Conservation (phyloP, 371 early-diverging fungal genomes). For the Batkoa obscura region DNA sequence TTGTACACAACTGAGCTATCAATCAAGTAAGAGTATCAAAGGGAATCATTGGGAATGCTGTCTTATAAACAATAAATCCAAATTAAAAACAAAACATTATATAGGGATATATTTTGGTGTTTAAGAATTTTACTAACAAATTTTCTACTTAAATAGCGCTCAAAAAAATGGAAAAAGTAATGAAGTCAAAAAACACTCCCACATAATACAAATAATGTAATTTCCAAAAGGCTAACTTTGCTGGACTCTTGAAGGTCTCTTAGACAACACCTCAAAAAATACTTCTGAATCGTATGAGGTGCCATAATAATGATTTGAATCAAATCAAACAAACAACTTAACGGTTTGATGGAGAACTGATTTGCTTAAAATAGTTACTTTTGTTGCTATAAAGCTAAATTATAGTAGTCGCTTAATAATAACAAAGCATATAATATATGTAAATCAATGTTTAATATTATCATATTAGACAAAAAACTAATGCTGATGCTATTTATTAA, state of each 20-base stretch:
- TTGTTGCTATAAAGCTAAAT: not conserved
- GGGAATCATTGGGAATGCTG: conserved; percentile 6
- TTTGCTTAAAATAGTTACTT: conserved; percentile 6
- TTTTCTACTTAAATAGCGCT: too few species aligned
- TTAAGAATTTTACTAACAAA: too few species aligned
- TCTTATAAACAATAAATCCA: conserved; percentile 3
- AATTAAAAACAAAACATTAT: conserved; percentile 1
- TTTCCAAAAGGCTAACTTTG: conserved; percentile 6
- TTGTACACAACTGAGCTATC: conserved; percentile 6
- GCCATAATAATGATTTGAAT: conserved; percentile 4
- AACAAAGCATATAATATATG: too few species aligned
- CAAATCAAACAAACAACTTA: conserved; percentile 5
- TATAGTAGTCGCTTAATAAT: too few species aligned
- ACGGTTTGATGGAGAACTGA: conserved; percentile 3
- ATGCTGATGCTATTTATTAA: not conserved
- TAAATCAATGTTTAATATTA: too few species aligned
- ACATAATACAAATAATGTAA: conserved; percentile 5
- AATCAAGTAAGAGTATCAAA: conserved; percentile 4
- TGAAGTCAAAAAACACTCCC: too few species aligned
- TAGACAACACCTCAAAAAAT: not conserved
- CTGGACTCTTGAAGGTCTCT: conserved; percentile 3
- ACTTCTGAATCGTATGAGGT: not conserved
- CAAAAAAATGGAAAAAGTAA: too few species aligned
- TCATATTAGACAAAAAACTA: too few species aligned
- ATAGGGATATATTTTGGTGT: too few species aligned